Percentiles rank a stretch among this genome's conserved stretches.
Evolutionary conservation across 176 grass and related monocot species (phyloP).

Genomic region (Chrysopogon serrulatus): DNA sequence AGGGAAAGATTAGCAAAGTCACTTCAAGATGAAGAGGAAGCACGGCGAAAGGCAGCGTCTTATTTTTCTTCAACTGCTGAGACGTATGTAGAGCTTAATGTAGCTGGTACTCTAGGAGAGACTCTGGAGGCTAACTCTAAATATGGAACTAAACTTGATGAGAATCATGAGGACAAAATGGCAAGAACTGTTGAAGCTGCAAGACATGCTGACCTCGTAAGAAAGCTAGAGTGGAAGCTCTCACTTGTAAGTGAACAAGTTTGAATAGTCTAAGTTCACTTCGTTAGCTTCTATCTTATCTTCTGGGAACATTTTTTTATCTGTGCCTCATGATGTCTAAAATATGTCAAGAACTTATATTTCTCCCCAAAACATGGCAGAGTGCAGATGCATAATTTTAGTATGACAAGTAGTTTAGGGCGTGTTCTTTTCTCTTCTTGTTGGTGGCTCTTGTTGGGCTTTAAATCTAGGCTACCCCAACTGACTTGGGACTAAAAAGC

Average conservation of each 20-base stretch:
- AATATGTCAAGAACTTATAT: neutral
- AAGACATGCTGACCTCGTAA: constrained; percentile 70
- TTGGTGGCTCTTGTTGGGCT: neutral
- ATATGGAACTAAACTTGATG: constrained; percentile 58
- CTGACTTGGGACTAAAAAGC: neutral
- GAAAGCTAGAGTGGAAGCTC: constrained; percentile 83
- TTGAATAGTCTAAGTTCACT: constrained; percentile 3
- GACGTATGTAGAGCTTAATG: constrained; percentile 36
- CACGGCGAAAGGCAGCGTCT: constrained; percentile 37
- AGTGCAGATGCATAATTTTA: neutral
- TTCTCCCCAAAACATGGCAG: neutral
- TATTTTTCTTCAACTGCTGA: constrained; percentile 34
- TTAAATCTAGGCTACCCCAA: neutral
- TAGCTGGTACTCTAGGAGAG: constrained; percentile 73
- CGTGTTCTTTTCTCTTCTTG: neutral
- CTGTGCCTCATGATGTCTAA: neutral
- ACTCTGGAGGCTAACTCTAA: constrained; percentile 68
- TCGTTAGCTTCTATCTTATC: constrained; percentile 7
- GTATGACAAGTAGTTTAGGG: neutral
- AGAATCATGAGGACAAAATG: constrained; percentile 52
- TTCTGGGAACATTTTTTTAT: constrained; percentile 14
- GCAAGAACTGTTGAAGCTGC: constrained; percentile 58
- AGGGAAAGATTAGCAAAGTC: constrained; percentile 71
- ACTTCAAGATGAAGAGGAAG: constrained; percentile 89
- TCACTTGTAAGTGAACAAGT: constrained; percentile 52